Evolutionary conservation across 768 basidiomycete genomes (phyloP), one percentile per base, ranked within the genome.

Genomic region (Solioccasus polychromus): DNA sequence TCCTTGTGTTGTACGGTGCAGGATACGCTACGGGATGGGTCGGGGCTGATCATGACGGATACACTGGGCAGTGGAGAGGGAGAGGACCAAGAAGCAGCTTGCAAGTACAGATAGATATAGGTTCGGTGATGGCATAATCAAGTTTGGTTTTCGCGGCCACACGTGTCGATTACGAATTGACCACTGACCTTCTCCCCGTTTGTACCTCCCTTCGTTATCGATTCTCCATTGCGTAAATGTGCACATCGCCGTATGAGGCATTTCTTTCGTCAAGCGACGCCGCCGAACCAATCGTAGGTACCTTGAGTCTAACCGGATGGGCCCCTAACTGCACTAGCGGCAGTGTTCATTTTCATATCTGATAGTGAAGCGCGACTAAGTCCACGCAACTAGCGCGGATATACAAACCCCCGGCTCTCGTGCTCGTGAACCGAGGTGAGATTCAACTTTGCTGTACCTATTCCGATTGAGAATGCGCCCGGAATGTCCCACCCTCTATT

Each of bases 111-210:
- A 59, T 53, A 65, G 54, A 67, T 67, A 67, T 67, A 66, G 42
- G 61, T 65, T n/a, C 61, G 66, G 60, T 26, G 57, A 59, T 62
- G 37, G 41, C 50, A 35, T n/a, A n/a, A 52, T 54, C 36, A 38
- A 43, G 39, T 50, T 60, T 45, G n/a, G n/a, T n/a, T n/a, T n/a
- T n/a, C n/a, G n/a, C n/a, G 41, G 44, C 52, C 53, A 68, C 69
- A 70, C 69, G 69, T 70, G 69, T 68, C 54, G 56, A 42, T 12
- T 39, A 58, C 69, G 60, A 60, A 69, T 61, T 54, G 38, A 45
- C 42, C 50, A n/a, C 49, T 46, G 30, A 60, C 53, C n/a, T n/a
- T n/a, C 34, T 12, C 37, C 48, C 47, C 47, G 55, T 68, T 42
- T 52, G 45, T 59, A 56, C 51, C 40, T 26, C 39, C 22, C 9